Evolutionary conservation across 1,139 yeast genomes (phyloP), one percentile per base, ranked within the genome.

Genomic region (Diutina ranongensis): DNA sequence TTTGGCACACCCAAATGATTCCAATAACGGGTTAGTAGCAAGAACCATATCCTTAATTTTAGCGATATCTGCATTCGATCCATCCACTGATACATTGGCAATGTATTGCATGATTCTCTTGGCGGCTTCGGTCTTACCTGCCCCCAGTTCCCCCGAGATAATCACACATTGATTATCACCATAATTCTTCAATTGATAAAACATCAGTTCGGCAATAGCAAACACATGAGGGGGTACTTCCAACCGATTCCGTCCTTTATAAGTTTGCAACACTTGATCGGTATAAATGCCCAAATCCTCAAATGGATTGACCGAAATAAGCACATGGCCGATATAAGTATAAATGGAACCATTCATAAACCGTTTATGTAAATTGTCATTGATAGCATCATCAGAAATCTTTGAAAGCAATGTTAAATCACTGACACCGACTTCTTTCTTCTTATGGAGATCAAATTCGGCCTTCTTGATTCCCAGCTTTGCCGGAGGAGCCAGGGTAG

Each of bases 151-250:
- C 46, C 99, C 99, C 4, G 97, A 87, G 54, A 94, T 94, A 57
- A 94, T 94, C 38, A 94, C 98, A 74, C 98, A 92, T 63, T 94
- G 98, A 61, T 82, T 88, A 57, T 94, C 98, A 48, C 85, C 80
- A 64, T 94, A 94, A 0, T 95, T 83, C 64, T 89, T 89, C 80
- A 94, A 76, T 61, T 89, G 86, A 65, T 94, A 92, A 64, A 83
- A 92, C 95, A 94, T 89, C 35, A 94, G 69, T 64, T 94, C 99
- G 18, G 99, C 98, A 57, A 92, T 89, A 46, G 97, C 96, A 64
- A 83, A 94, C 40, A 94, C 98, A 66, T 94, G 99, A 7, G 99
- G 99, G n/a, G 97, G 95, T 33, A 85, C 95, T 63, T 94, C 99
- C 51, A 94, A 71, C 57, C 98, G 72, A 62, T 92, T 94, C 61